Percentiles rank a stretch among this genome's conserved stretches.
phyloP scores from a whole-genome alignment of 2,329 filamentous ascomycete species.

The Tolypocladium endophyticum region DNA sequence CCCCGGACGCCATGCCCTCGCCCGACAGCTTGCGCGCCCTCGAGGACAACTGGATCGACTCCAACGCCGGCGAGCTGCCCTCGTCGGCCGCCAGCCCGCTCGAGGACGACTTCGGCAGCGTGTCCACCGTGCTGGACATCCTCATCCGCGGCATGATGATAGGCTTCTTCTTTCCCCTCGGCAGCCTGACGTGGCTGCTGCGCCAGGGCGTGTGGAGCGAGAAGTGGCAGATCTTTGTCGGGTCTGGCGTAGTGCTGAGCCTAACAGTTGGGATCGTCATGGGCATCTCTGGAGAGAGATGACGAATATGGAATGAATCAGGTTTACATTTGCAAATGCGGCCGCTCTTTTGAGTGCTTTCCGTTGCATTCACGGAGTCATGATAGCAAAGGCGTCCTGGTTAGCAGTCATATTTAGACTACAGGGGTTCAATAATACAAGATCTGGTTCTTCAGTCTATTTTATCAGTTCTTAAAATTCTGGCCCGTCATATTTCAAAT shows the following conservation, averaged over 20 bases:
- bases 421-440: not conserved
- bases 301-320: not conserved
- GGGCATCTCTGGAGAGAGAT: constrained; percentile 26
- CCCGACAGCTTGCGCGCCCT: constrained; percentile 64
- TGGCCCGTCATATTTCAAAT: too few relatives aligned
- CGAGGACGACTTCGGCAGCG: constrained; percentile 39
- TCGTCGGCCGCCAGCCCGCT: constrained; percentile 22
- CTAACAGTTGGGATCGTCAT: constrained; percentile 62
- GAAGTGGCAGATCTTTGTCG: constrained; percentile 76
- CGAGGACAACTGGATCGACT: constrained; percentile 88
- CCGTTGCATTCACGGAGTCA: not conserved
- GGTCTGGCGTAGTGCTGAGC: constrained; percentile 74
- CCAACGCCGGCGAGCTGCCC: constrained; percentile 35
- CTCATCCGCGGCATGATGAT: constrained; percentile 81
- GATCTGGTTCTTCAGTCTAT: not conserved
- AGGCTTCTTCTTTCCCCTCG: constrained; percentile 91
- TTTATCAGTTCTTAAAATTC: not conserved
- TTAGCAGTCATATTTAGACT: not conserved
- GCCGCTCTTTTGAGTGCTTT: not conserved
- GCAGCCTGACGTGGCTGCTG: constrained; percentile 74
- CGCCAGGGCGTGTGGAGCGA: constrained; percentile 79
- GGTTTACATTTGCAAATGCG: not conserved
- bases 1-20: constrained; percentile 80
- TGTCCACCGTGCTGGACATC: constrained; percentile 58
- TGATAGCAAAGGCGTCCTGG: not conserved